Percentiles rank a stretch among this genome's conserved stretches.
Evolutionary conservation across 805 yeast species (phyloP).

Genomic region (Candida ponderosae): DNA sequence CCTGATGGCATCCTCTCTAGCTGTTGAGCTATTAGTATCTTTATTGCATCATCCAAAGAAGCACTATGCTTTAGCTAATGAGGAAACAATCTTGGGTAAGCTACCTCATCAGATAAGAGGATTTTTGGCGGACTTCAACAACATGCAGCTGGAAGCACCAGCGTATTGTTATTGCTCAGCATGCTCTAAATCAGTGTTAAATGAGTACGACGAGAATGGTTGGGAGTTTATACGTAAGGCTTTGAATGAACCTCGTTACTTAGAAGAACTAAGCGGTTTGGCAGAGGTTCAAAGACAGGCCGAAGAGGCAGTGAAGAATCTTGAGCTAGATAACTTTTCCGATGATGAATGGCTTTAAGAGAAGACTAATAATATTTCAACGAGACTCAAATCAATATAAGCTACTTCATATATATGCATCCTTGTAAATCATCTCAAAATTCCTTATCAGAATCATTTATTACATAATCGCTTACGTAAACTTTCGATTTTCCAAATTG

Average conservation of each 20-base stretch:
- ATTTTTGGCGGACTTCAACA: constrained; percentile 58
- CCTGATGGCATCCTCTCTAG: constrained; percentile 73
- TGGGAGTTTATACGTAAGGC: constrained; percentile 82
- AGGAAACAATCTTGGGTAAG: constrained; percentile 47
- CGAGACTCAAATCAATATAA: no score
- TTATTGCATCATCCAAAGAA: constrained; percentile 57
- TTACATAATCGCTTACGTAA: no score
- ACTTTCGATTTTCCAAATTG: no score
- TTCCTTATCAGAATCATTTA: no score
- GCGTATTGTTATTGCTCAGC: constrained; percentile 80
- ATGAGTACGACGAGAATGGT: constrained; percentile 41
- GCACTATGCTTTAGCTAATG: constrained; percentile 24
- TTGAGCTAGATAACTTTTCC: constrained; percentile 19
- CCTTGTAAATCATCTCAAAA: no score
- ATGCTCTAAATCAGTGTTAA: constrained; percentile 59
- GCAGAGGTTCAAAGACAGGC: constrained; percentile 65
- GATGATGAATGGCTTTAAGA: no score
- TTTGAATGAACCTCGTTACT: constrained; percentile 52
- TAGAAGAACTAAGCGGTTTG: constrained; percentile 78
- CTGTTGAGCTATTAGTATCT: constrained; percentile 76
- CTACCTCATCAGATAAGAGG: constrained; percentile 92
- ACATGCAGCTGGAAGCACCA: constrained; percentile 60
- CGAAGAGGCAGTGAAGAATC: constrained; percentile 29
- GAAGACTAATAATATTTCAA: no score
- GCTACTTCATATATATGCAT: no score